phyloP scores from a whole-genome alignment of 179 eudicot genomes.

The Beta macrorhiza region DNA sequence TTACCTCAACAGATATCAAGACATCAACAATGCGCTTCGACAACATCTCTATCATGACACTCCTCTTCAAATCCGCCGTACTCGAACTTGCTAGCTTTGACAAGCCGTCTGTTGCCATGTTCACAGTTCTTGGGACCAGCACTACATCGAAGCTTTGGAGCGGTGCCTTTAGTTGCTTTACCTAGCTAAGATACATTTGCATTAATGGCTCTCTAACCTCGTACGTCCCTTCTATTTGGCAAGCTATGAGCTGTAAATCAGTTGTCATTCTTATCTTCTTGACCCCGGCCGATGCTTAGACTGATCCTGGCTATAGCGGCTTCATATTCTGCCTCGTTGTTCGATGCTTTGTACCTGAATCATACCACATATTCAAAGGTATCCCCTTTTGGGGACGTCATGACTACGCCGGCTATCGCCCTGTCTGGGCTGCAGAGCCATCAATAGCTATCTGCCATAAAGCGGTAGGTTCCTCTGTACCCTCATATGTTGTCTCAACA shows the following conservation, averaged over 20 bases:
- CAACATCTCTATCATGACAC: neutral
- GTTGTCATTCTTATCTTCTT: neutral
- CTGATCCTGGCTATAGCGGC: neutral
- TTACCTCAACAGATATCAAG: neutral
- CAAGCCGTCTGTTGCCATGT: neutral
- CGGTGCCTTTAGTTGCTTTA: neutral
- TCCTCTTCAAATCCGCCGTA: neutral
- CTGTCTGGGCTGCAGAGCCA: too few species aligned
- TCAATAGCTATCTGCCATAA: too few species aligned
- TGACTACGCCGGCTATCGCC: neutral
- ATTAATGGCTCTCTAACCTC: neutral
- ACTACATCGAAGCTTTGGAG: fast-evolving
- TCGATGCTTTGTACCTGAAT: neutral
- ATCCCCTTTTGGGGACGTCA: neutral
- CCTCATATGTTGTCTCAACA: too few species aligned
- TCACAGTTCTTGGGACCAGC: neutral
- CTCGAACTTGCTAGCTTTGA: neutral
- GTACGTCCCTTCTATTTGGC: neutral
- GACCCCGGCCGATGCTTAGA: neutral
- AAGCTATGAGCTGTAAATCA: neutral
- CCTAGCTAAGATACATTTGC: neutral
- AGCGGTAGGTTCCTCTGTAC: too few species aligned
- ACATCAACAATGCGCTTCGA: neutral
- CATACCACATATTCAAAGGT: neutral
- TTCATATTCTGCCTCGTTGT: slow-evolving; percentile 6